A percentile compares a stretch with the other conserved stretches of the same genome.
Conservation (phyloP, 2,329 filamentous ascomycete species). For the Elsinoe ampelina region DNA sequence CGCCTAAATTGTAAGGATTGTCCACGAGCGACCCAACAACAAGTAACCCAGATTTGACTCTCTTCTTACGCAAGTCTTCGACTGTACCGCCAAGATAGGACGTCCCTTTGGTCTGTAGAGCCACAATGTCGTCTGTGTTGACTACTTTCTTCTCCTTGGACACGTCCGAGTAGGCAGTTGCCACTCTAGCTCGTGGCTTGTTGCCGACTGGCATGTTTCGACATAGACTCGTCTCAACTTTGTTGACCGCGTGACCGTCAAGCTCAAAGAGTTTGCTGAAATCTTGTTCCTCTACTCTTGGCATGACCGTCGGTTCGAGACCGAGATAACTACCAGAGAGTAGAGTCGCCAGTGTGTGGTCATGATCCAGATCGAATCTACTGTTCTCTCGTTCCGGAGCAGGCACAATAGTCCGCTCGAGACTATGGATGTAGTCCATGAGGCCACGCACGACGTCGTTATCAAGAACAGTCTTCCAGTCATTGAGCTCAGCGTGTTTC, state of each 20-base stretch:
- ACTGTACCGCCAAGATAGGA: slow-evolving; percentile 32
- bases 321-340: slow-evolving; percentile 38
- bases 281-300: slow-evolving; percentile 30
- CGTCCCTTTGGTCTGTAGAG: slow-evolving; percentile 45
- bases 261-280: slow-evolving; percentile 30
- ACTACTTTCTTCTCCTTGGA: not conserved
- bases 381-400: slow-evolving; percentile 31
- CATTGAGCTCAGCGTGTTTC: slow-evolving; percentile 29
- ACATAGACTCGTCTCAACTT: not conserved
- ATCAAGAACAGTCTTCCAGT: slow-evolving; percentile 29
- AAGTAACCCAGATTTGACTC: slow-evolving; percentile 31
- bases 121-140: slow-evolving; percentile 17
- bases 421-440: slow-evolving; percentile 34
- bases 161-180: not conserved
- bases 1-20: slow-evolving; percentile 43
- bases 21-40: slow-evolving; percentile 43
- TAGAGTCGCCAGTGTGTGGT: slow-evolving; percentile 36
- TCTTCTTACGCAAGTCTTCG: slow-evolving; percentile 17
- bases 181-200: not conserved
- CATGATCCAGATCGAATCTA: slow-evolving; percentile 34
- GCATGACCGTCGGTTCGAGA: slow-evolving; percentile 34
- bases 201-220: not conserved
- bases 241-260: slow-evolving; percentile 18
- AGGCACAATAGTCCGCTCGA: slow-evolving; percentile 35
- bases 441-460: slow-evolving; percentile 35